These are phyloP conservation scores for Penicillium pancosmium DNA, from an alignment of 495 filamentous ascomycete species.

Conservation along the genomic window DNA sequence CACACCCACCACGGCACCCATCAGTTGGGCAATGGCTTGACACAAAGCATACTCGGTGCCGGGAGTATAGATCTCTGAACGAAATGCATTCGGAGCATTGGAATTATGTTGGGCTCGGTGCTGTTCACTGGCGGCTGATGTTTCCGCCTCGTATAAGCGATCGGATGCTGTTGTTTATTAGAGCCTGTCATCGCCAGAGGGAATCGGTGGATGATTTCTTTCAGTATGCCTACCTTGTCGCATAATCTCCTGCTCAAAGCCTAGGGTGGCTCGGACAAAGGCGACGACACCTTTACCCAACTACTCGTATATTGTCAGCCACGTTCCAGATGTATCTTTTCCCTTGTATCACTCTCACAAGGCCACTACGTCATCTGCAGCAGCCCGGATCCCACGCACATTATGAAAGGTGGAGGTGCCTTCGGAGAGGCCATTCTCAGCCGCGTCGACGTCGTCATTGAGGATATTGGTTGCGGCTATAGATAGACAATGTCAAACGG, in stretches of 20 bases:
- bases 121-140: conserved; percentile 73
- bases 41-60: conserved; percentile 85
- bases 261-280: conserved; percentile 84
- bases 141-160: conserved; percentile 77
- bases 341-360: background rate
- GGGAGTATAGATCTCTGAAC: conserved; percentile 70
- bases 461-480: conserved; percentile 70
- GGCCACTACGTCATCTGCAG: conserved; percentile 12
- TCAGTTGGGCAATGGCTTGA: conserved; percentile 80
- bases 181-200: conserved; percentile 1
- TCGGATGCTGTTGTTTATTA: conserved; percentile 59
- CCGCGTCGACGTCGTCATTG: conserved; percentile 89
- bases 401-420: conserved; percentile 89
- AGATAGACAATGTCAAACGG: background rate
- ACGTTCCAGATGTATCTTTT: background rate
- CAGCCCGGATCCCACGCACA: conserved; percentile 41
- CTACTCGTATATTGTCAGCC: conserved; percentile 39
- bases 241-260: conserved; percentile 96
- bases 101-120: conserved; percentile 63
- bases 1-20: conserved; percentile 85
- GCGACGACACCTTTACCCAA: conserved; percentile 78
- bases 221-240: conserved; percentile 58
- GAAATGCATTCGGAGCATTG: conserved; percentile 50
- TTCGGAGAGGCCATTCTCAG: conserved; percentile 71
- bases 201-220: background rate